These are phyloP conservation scores for Colletotrichum sojae DNA, from an alignment of 2,329 filamentous ascomycete genomes.

Conservation along the genomic window DNA sequence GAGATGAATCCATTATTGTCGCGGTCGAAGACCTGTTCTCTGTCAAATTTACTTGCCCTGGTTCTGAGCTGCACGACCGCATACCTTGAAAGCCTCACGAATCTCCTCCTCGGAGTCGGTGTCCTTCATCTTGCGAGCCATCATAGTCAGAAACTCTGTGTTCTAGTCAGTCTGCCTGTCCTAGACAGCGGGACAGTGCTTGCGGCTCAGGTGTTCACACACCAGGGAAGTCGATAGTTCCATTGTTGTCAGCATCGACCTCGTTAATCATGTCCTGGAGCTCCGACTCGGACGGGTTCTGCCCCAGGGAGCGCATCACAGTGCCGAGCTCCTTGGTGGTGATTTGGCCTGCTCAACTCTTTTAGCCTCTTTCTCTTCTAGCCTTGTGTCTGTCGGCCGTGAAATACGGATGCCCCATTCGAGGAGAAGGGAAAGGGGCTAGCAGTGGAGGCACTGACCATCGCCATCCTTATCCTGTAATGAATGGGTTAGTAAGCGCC, in stretches of 20 bases:
- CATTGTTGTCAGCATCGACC: constrained; percentile 93
- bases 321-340: constrained; percentile 92
- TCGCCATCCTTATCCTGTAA: constrained; percentile 90
- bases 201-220: constrained; percentile 50
- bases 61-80: background rate
- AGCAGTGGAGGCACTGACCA: constrained; percentile 72
- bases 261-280: constrained; percentile 96
- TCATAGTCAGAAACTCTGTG: constrained; percentile 92
- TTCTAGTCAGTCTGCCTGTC: constrained; percentile 46
- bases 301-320: constrained; percentile 90
- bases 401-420: background rate
- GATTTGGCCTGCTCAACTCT: constrained; percentile 78
- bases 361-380: constrained; percentile 44
- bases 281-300: constrained; percentile 92
- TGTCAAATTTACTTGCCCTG: constrained; percentile 1
- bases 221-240: constrained; percentile 93
- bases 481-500: constrained; percentile 50
- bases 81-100: constrained; percentile 87
- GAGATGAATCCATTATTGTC: constrained; percentile 96
- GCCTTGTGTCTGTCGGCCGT: too few relatives aligned
- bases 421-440: constrained; percentile 13
- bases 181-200: background rate
- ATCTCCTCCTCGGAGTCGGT: constrained; percentile 94
- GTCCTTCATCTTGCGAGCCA: constrained; percentile 95
- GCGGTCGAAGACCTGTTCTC: constrained; percentile 79